Base-by-base conservation (phyloP, 768 basidiomycete genomes). In the Hypholoma fasciculare region DNA sequence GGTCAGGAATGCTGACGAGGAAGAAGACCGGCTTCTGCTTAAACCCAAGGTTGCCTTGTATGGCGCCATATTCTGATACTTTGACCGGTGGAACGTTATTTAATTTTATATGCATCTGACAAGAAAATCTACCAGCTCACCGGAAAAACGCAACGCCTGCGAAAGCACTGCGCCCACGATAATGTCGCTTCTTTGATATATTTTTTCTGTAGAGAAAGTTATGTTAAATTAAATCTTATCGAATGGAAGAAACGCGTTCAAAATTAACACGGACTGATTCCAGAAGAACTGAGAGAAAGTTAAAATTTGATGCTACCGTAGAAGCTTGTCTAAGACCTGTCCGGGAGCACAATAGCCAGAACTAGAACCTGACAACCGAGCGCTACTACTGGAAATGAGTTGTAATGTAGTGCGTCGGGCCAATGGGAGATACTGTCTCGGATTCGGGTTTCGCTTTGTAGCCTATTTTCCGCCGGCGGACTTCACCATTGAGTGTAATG, bases 41-140 rank as follows among this genome's bases (percentile, higher is more conserved):
- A 73, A 67, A 54, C 72, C 72, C 26, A 68, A 70, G 57, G 66
- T 71, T 7, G 67, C 71, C 20, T 64, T 73, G 20, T 65, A 65
- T 39, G 64, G 60, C 30, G 63, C 63, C n/a, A 54, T 66, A 3
- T 53, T 58, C 56, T 66, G 56, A 56, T 54, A n/a, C 34, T 26
- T 12, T 13, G 19, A 23, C 14, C 43, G 12, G 5, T 34, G 37
- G 40, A 13, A 20, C 47, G 42, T 17, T 43, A 46, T 47, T 46
- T 43, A 30, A n/a, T 34, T 34, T 34, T 34, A 34, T 34, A 46
- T 44, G 16, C 26, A 14, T 26, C 7, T 9, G 4, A 46, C 34
- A 17, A 34, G 30, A 1, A 43, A 46, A 20, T 37, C 27, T 23
- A 46, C 36, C 37, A 54, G 47, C 54, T 47, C 17, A 48, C 54